phyloP scores from a whole-genome alignment of 2,329 filamentous ascomycete species.

The Xylariaceae sp. region DNA sequence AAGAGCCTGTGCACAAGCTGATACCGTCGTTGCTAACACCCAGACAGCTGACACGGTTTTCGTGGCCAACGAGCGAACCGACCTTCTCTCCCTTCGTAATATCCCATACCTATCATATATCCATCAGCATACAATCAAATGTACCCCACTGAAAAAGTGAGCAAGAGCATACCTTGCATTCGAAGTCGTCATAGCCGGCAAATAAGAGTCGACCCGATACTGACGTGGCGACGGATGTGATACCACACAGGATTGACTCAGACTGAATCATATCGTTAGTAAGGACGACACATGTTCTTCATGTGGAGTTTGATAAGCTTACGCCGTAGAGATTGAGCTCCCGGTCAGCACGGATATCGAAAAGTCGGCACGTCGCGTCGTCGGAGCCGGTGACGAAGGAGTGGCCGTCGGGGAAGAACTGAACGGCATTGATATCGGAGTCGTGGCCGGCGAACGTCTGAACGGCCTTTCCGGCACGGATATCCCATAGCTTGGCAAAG shows the following conservation, averaged over 20 bases:
- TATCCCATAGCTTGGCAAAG: conserved; percentile 98
- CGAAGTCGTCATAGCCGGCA: conserved; percentile 97
- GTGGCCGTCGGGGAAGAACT: conserved; percentile 98
- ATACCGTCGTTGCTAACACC: conserved; percentile 99
- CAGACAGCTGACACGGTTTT: conserved; percentile 97
- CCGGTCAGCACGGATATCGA: conserved; percentile 94
- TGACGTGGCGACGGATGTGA: conserved; percentile 96
- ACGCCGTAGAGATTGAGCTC: conserved; percentile 65
- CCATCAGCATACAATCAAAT: conserved; percentile 12
- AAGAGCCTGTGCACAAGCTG: conserved; percentile 98
- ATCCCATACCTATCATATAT: conserved; percentile 79
- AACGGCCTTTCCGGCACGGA: conserved; percentile 93
- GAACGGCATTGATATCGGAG: conserved; percentile 98
- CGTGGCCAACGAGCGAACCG: conserved; percentile 91
- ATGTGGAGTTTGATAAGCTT: conserved; percentile 33
- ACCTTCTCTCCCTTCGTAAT: conserved; percentile 94
- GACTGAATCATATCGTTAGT: conserved; percentile 54
- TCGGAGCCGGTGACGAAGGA: conserved; percentile 98
- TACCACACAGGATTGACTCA: conserved; percentile 93
- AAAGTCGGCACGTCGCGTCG: conserved; percentile 93
- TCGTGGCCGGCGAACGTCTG: conserved; percentile 98
- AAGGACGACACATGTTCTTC: background rate
- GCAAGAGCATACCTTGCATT: conserved; percentile 79
- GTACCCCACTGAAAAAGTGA: background rate
- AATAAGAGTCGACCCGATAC: conserved; percentile 93